Percentiles rank a stretch among this genome's conserved stretches.
phyloP scores from a whole-genome alignment of 768 basidiomycete species.

The Hypholoma sublateritium region DNA sequence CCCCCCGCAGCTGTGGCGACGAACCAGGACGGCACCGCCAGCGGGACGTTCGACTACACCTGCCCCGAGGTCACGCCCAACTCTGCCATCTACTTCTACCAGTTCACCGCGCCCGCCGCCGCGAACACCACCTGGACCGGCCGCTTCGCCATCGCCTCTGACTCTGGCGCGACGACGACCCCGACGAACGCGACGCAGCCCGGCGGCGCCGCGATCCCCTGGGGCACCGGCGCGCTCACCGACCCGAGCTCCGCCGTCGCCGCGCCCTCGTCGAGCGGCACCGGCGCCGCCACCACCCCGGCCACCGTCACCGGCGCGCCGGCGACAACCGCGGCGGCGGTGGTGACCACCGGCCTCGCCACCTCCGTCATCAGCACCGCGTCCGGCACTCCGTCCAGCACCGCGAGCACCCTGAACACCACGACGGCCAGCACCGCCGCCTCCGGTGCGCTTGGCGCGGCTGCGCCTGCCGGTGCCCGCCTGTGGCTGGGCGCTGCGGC shows the following conservation, averaged over 20 bases:
- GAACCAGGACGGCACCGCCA: slow-evolving; percentile 57
- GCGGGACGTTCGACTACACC: slow-evolving; percentile 48
- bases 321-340: background rate
- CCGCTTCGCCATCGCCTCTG: slow-evolving; percentile 70
- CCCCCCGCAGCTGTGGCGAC: slow-evolving; percentile 55
- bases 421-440: background rate
- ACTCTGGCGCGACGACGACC: slow-evolving; percentile 42
- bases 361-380: background rate
- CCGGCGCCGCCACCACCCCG: background rate
- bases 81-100: slow-evolving; percentile 79
- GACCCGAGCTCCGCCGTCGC: slow-evolving; percentile 40
- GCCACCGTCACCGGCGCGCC: background rate
- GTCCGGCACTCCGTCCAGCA: background rate
- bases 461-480: background rate
- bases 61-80: slow-evolving; percentile 71
- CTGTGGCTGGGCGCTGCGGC: background rate
- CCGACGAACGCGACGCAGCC: slow-evolving; percentile 57
- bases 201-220: slow-evolving; percentile 48
- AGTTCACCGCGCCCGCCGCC: slow-evolving; percentile 53
- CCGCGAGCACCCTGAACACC: slow-evolving; percentile 1
- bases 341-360: background rate
- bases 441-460: background rate
- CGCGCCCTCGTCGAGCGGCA: slow-evolving; percentile 27
- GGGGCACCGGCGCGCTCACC: slow-evolving; percentile 63
- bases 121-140: slow-evolving; percentile 61